These are phyloP conservation scores for Penicillium parvum DNA, from an alignment of 495 filamentous ascomycete species.

Conservation along the genomic window DNA sequence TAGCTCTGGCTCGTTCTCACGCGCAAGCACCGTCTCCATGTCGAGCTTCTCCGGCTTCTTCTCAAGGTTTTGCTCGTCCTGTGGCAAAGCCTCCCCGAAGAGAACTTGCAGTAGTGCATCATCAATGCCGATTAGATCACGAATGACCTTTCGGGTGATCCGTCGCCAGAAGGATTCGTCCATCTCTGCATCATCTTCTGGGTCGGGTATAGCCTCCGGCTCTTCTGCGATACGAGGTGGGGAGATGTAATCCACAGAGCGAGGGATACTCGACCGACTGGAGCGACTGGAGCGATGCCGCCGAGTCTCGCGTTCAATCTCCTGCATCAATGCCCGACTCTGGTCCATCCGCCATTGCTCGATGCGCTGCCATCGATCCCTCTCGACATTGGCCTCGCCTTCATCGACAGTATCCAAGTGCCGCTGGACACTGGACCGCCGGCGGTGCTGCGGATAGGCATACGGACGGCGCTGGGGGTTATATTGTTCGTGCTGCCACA, in stretches of 20 bases:
- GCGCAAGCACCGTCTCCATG: slow-evolving; percentile 33
- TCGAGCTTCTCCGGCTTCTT: slow-evolving; percentile 9
- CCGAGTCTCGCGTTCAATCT: slow-evolving; percentile 82
- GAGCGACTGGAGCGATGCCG: slow-evolving; percentile 44
- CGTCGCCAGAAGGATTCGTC: slow-evolving; percentile 72
- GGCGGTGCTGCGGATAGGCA: slow-evolving; percentile 30
- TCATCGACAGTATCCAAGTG: slow-evolving; percentile 61
- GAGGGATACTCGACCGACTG: slow-evolving; percentile 29
- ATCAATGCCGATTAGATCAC: slow-evolving; percentile 87
- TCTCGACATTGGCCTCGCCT: slow-evolving; percentile 49
- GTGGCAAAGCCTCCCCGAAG: slow-evolving; percentile 75
- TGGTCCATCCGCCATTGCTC: slow-evolving; percentile 92
- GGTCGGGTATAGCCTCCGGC: slow-evolving; percentile 13
- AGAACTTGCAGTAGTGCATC: slow-evolving; percentile 77
- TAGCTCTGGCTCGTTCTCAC: slow-evolving; percentile 32
- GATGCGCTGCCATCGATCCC: slow-evolving; percentile 74
- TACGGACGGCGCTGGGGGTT: slow-evolving; percentile 57
- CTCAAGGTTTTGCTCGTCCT: slow-evolving; percentile 5
- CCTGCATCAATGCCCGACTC: slow-evolving; percentile 74
- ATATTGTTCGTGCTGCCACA: slow-evolving; percentile 81
- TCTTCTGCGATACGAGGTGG: slow-evolving; percentile 21
- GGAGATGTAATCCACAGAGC: slow-evolving; percentile 17
- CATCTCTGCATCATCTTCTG: slow-evolving; percentile 18
- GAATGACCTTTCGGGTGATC: slow-evolving; percentile 80
- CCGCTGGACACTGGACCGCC: slow-evolving; percentile 58